Base-by-base conservation (phyloP, 2,329 filamentous ascomycete genomes). In the Fusarium euwallaceae region DNA sequence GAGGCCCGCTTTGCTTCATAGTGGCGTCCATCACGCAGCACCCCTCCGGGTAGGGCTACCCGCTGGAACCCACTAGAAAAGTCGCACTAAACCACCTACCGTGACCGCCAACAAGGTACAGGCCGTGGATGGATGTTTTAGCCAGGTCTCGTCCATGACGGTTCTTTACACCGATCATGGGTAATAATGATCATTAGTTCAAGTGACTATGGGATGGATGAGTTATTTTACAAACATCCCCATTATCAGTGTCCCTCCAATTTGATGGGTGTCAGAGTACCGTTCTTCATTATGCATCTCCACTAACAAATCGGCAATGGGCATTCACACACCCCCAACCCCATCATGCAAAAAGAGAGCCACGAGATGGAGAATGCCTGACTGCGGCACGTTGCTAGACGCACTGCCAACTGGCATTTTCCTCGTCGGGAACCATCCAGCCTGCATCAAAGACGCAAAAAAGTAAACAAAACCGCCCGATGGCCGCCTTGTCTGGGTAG, bases 1-100 rank as follows among this genome's bases (percentile, higher is more conserved):
- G 73, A 59, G 67, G 73, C 70, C 70, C 67, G 70, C 73, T 73
- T 64, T 61, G 70, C 34, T 43, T 65, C 69, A 67, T 63, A 67
- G 59, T 65, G 63, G 69, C 72, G 70, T 53, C 63, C 32, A 67
- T 70, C 67, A 69, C 29, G 59, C 66, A 63, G 53, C 61, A 59
- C 27, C 60, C 61, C 61, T 63, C 61, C 61, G 61, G 60, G 61
- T 63, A 63, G 45, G 61, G 45, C 61, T 63, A 61, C 56, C 64
- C 55, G 60, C 63, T 58, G 61, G 22, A 65, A 61, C 36, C 68
- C 64, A 61, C 69, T 70, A 43, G 24, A 56, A 59, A 66, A 24
- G 39, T n/a, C 43, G 51, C 72, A 61, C 71, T 75, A 43, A 32
- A 59, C 51, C 61, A 34, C 48, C 4, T 4, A 11, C 32, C 12